phyloP scores from a whole-genome alignment of 1,284 basidiomycete species.

The Pterula multifida region DNA sequence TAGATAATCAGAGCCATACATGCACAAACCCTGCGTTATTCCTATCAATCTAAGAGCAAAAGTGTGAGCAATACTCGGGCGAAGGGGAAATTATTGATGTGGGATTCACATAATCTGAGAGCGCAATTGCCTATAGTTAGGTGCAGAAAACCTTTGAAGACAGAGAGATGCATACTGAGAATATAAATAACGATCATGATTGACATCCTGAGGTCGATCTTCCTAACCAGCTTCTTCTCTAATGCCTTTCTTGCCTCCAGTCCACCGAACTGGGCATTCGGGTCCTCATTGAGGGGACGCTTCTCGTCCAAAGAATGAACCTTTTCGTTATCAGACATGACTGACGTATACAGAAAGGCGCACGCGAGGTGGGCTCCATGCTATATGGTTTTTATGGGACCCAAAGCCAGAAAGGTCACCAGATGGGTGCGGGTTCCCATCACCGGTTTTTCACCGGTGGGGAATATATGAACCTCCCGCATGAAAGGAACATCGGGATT shows the following conservation, averaged over 20 bases:
- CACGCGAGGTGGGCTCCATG: background rate
- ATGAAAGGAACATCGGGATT: background rate
- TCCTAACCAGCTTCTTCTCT: constrained; percentile 34
- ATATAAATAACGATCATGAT: constrained; percentile 43
- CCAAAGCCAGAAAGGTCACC: background rate
- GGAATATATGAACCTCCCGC: background rate
- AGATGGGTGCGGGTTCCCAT: background rate
- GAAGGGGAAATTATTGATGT: background rate
- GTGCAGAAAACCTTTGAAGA: background rate
- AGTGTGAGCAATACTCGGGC: constrained; percentile 1
- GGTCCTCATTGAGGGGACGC: constrained; percentile 10
- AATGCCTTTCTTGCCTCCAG: constrained; percentile 26
- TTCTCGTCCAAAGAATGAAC: background rate
- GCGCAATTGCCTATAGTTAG: background rate
- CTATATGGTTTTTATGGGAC: background rate
- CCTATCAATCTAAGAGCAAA: constrained; percentile 39
- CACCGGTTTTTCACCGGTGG: background rate
- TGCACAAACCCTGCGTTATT: constrained; percentile 52
- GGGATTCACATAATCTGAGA: background rate
- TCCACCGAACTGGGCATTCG: constrained; percentile 31
- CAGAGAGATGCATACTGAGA: constrained; percentile 25
- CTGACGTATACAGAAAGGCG: background rate
- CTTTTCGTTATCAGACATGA: background rate
- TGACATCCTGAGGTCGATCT: constrained; percentile 35
- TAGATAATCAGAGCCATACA: too few relatives aligned